A percentile compares a stretch with the other conserved stretches of the same genome.
Evolutionary conservation across 495 filamentous ascomycete genomes (phyloP).

Genomic region (Rhizodiscina lignyota): DNA sequence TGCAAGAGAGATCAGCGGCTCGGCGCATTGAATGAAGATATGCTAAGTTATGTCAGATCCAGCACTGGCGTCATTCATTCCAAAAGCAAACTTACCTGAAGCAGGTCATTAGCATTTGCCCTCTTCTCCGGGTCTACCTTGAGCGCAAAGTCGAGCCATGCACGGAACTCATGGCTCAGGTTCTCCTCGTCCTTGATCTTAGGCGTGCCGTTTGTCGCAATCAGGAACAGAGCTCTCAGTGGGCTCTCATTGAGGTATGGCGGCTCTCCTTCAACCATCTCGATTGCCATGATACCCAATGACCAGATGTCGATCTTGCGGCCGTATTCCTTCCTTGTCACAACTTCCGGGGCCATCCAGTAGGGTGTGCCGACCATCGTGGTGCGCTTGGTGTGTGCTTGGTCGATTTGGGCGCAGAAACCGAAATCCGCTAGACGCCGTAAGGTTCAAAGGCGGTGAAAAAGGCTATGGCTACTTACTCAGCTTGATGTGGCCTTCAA

Average conservation of each 20-base stretch:
- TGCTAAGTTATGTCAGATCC: conserved; percentile 44
- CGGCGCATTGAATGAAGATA: conserved; percentile 65
- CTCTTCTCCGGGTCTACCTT: conserved; percentile 95
- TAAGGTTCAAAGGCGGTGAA: neutral
- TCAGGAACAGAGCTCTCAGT: conserved; percentile 81
- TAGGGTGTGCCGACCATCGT: conserved; percentile 99
- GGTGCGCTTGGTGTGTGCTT: conserved; percentile 88
- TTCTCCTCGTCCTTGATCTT: conserved; percentile 84
- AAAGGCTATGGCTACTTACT: conserved; percentile 41
- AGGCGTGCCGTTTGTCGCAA: conserved; percentile 93
- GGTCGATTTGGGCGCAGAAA: conserved; percentile 97
- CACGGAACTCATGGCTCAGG: conserved; percentile 62
- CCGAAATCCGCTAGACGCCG: conserved; percentile 72
- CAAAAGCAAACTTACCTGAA: conserved; percentile 46
- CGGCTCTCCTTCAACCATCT: conserved; percentile 98
- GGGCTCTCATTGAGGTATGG: conserved; percentile 94
- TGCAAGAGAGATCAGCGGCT: conserved; percentile 56
- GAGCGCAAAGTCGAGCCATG: conserved; percentile 78
- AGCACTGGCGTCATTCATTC: neutral
- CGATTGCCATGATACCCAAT: conserved; percentile 98
- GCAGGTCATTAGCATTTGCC: conserved; percentile 79
- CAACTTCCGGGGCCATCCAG: conserved; percentile 99
- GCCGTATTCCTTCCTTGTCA: conserved; percentile 93
- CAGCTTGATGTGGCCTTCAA: conserved; percentile 93
- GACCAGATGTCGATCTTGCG: conserved; percentile 99